Conservation (phyloP, 2,329 filamentous ascomycete genomes). For the Venturia oleaginea region DNA sequence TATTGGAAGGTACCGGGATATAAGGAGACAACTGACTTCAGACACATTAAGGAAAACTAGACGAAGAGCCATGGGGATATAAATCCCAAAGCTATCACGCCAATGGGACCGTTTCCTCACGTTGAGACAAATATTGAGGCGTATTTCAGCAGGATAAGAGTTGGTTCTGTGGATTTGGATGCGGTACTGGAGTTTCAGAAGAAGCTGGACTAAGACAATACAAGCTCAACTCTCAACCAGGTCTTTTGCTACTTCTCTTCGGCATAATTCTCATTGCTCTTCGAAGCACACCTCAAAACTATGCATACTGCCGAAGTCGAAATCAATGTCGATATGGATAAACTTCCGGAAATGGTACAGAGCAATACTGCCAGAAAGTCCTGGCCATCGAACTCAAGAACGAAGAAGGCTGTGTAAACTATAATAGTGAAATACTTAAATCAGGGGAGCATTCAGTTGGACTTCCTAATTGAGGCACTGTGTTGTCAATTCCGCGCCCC, state of each 20-base stretch:
- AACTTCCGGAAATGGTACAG: no score
- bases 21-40: conserved; percentile 74
- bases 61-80: conserved; percentile 58
- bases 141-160: conserved; percentile 1
- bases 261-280: no score
- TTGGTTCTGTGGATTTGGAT: conserved; percentile 5
- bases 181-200: conserved; percentile 3
- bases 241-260: no score
- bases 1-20: conserved; percentile 82
- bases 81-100: conserved; percentile 61
- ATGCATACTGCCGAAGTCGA: no score
- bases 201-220: background rate
- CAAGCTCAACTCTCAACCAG: background rate
- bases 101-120: conserved; percentile 76
- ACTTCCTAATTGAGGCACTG: no score
- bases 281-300: no score
- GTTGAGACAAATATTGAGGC: conserved; percentile 35
- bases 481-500: background rate
- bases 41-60: conserved; percentile 85
- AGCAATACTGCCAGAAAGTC: no score
- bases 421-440: no score
- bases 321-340: no score
- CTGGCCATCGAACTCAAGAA: no score
- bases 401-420: no score
- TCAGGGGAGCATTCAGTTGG: no score